phyloP scores from a whole-genome alignment of 257 asterid genomes.

The Prunella vulgaris region DNA sequence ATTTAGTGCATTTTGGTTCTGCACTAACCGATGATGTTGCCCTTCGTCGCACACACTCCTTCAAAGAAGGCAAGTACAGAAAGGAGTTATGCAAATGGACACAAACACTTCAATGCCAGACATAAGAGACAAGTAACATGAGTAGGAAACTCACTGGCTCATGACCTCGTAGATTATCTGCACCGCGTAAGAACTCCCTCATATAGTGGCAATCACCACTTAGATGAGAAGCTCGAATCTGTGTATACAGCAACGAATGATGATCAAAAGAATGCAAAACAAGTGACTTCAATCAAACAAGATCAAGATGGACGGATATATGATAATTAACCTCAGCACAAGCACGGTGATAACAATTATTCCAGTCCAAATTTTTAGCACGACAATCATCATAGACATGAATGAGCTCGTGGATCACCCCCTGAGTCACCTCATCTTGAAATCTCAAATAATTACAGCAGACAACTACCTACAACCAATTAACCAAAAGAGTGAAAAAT shows the following conservation, averaged over 20 bases:
- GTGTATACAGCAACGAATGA: not conserved
- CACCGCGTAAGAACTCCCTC: conserved; percentile 48
- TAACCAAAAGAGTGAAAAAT: not conserved
- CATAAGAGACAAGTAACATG: not conserved
- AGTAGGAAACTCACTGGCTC: conserved; percentile 37
- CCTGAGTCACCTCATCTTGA: conserved; percentile 71
- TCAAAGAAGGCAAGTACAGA: conserved; percentile 5
- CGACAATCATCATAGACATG: conserved; percentile 72
- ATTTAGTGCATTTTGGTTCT: conserved; percentile 44
- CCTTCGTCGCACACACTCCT: conserved; percentile 66
- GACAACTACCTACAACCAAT: conserved; percentile 28
- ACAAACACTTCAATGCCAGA: not conserved
- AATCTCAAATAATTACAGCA: conserved; percentile 45
- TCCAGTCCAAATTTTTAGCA: conserved; percentile 58
- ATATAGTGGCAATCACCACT: conserved; percentile 64
- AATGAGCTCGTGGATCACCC: conserved; percentile 60
- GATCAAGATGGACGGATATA: not conserved
- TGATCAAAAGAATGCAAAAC: not conserved
- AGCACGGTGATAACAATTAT: conserved; percentile 57
- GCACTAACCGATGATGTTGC: conserved; percentile 40
- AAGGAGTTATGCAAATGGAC: not conserved
- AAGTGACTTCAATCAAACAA: not conserved
- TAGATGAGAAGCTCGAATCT: conserved; percentile 59
- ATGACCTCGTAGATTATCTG: conserved; percentile 38
- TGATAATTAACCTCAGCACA: conserved; percentile 51